phyloP scores from a whole-genome alignment of 805 yeast species.

The Alloascoidea africana region DNA sequence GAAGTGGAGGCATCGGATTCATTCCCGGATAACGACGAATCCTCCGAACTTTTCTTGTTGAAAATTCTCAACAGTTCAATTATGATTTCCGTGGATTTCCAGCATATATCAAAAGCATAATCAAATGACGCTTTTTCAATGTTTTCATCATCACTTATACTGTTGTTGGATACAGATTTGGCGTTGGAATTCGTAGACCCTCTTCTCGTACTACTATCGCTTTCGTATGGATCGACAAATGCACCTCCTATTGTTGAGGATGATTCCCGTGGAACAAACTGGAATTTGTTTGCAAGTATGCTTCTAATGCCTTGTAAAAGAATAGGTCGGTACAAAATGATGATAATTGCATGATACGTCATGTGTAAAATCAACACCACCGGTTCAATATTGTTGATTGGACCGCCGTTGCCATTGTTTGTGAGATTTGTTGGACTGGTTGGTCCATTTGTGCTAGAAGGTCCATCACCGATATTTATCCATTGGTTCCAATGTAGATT shows the following conservation, averaged over 20 bases:
- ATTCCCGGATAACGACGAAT: not conserved
- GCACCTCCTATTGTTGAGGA: too few relatives aligned
- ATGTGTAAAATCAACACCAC: not conserved
- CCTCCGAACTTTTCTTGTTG: not conserved
- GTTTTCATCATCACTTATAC: not conserved
- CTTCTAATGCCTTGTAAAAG: not conserved
- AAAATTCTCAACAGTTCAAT: not conserved
- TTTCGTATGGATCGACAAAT: not conserved
- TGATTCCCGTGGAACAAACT: too few relatives aligned
- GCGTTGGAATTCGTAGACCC: too few relatives aligned
- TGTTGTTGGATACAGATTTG: not conserved
- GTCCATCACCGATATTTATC: not conserved
- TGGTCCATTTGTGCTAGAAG: not conserved
- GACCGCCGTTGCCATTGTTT: not conserved
- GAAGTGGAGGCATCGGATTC: not conserved
- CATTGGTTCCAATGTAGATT: constrained; percentile 1
- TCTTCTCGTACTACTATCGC: too few relatives aligned
- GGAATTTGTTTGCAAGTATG: too few relatives aligned
- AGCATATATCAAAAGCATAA: constrained; percentile 1
- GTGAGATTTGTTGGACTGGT: not conserved
- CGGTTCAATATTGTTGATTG: not conserved
- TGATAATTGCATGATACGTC: not conserved
- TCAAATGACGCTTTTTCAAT: not conserved
- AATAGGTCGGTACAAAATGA: not conserved
- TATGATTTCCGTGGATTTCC: not conserved